Evolutionary conservation across 495 filamentous ascomycete genomes (phyloP).

Genomic region (Xylaria nigripes): DNA sequence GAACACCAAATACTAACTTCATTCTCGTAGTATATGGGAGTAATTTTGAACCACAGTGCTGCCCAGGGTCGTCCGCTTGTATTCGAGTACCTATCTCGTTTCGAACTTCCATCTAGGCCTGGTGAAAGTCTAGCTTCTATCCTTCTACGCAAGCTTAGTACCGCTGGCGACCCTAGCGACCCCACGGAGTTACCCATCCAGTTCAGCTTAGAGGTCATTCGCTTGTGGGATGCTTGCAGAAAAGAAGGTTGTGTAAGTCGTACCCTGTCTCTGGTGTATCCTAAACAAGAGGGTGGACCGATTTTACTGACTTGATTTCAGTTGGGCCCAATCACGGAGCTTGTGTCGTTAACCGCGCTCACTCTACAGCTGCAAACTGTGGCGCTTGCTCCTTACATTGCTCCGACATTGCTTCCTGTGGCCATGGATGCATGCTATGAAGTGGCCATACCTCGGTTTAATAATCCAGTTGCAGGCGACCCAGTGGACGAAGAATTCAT

Average conservation of each 20-base stretch:
- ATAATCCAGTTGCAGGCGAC: conserved; percentile 17
- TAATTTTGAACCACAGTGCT: conserved; percentile 37
- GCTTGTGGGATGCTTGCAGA: conserved; percentile 38
- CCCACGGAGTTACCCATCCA: conserved; percentile 34
- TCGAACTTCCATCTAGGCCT: conserved; percentile 33
- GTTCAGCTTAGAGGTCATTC: conserved; percentile 36
- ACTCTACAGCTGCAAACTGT: conserved; percentile 33
- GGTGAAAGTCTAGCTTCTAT: conserved; percentile 34
- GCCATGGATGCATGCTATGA: conserved; percentile 30
- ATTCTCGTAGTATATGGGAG: conserved; percentile 29
- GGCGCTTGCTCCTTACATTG: conserved; percentile 35
- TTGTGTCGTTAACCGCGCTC: conserved; percentile 31
- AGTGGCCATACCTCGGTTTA: conserved; percentile 26
- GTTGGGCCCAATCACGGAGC: conserved; percentile 36
- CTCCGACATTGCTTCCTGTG: conserved; percentile 33
- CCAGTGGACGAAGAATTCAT: conserved; percentile 17
- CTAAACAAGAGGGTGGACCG: not conserved
- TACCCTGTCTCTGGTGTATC: not conserved
- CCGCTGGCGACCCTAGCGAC: conserved; percentile 27
- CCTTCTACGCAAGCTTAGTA: conserved; percentile 35
- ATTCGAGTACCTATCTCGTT: conserved; percentile 37
- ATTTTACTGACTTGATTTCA: conserved; percentile 15
- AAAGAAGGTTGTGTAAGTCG: conserved; percentile 25
- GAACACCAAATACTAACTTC: conserved; percentile 10
- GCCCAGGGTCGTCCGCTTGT: conserved; percentile 28